Evolutionary conservation across 1,139 yeast species (phyloP).

Genomic region (Magnusiomyces ingens): DNA sequence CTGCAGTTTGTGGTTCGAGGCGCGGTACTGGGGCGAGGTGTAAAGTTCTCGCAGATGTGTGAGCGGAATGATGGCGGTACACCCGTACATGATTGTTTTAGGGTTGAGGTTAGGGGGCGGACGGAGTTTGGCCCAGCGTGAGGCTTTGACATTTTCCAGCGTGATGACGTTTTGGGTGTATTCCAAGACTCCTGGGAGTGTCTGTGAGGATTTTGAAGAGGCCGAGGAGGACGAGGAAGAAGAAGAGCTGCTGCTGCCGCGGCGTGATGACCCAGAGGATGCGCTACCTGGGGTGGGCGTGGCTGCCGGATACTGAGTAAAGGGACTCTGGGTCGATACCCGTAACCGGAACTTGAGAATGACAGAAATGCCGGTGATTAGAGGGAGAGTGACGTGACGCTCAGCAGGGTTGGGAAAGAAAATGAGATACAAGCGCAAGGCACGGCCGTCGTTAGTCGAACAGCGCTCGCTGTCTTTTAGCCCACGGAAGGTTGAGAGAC

Average conservation of each 20-base stretch:
- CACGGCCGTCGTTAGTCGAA: neutral
- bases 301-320: neutral
- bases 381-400: neutral
- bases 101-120: neutral
- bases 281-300: neutral
- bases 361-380: neutral
- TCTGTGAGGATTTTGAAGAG: too few relatives aligned
- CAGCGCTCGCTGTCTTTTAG: neutral
- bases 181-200: neutral
- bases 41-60: neutral
- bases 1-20: neutral
- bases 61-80: neutral
- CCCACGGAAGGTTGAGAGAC: neutral
- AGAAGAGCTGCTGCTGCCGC: neutral
- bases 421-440: conserved; percentile 7
- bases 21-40: neutral
- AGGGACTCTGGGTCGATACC: neutral
- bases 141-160: neutral
- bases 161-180: neutral
- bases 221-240: too few relatives aligned
- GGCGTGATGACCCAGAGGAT: neutral
- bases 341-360: neutral
- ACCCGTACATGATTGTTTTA: neutral
- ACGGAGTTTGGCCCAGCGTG: neutral
- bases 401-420: conserved; percentile 12